A percentile compares a stretch with the other conserved stretches of the same genome.
Evolutionary conservation across 2,329 filamentous ascomycete species (phyloP).

Genomic region (Cladorrhinum sp.): DNA sequence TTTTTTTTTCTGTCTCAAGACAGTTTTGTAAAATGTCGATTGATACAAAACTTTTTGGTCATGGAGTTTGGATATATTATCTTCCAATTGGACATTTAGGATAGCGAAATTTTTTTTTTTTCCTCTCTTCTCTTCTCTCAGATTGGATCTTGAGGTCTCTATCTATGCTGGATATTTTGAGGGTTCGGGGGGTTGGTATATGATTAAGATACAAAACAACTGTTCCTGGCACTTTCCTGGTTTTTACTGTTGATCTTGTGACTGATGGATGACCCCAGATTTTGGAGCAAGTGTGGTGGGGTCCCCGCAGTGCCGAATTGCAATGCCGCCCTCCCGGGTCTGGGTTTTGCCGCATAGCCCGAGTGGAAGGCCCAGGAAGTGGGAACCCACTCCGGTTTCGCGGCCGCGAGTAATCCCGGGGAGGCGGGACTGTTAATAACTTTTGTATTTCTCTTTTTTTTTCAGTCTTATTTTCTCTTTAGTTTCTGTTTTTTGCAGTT

Average conservation of each 20-base stretch:
- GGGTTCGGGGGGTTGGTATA: too few species aligned
- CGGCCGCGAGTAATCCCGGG: conserved; percentile 21
- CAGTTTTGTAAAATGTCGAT: too few species aligned
- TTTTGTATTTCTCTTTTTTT: conserved; percentile 3
- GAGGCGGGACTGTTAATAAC: not conserved
- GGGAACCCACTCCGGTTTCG: conserved; percentile 11
- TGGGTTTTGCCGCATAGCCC: conserved; percentile 23
- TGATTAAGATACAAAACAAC: too few species aligned
- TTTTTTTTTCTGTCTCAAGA: not conserved
- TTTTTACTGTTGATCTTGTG: not conserved
- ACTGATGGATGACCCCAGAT: not conserved
- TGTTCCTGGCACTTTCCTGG: not conserved
- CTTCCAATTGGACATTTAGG: too few species aligned
- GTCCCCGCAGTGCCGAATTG: conserved; percentile 6
- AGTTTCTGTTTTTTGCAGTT: not conserved
- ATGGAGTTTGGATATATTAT: too few species aligned
- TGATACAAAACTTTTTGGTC: too few species aligned
- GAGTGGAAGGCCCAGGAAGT: conserved; percentile 13
- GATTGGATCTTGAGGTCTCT: too few species aligned
- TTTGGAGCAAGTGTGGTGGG: not conserved
- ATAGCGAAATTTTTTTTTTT: not conserved
- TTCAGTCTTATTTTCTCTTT: conserved; percentile 8
- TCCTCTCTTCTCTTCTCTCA: too few species aligned
- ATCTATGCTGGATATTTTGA: too few species aligned
- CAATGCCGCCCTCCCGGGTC: conserved; percentile 17